phyloP scores from a whole-genome alignment of 176 grass and related monocot species.

The Oryza glumipatula region DNA sequence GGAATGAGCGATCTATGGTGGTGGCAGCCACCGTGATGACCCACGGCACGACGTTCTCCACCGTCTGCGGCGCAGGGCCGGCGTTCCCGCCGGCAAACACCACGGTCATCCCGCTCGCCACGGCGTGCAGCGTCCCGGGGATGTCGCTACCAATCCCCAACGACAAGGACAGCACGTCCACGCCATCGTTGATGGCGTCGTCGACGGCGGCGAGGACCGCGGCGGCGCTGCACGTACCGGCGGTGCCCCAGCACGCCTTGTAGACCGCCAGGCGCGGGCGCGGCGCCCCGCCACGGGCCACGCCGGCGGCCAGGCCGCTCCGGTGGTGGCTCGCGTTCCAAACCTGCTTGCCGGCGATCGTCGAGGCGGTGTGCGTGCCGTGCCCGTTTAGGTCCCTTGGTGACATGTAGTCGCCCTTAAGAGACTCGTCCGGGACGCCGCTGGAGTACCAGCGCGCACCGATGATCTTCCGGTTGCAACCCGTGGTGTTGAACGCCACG shows the following conservation, averaged over 20 bases:
- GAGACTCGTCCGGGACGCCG: no score
- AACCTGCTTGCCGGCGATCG: conserved; percentile 40
- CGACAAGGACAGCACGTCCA: conserved; percentile 67
- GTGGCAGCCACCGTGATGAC: conserved; percentile 51
- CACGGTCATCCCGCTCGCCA: conserved; percentile 49
- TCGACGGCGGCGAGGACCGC: conserved; percentile 43
- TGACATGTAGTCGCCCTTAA: no score
- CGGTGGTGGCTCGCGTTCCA: conserved; percentile 21
- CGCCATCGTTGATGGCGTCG: conserved; percentile 69
- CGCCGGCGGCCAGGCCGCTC: conserved; percentile 34
- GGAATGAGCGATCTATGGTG: conserved; percentile 66
- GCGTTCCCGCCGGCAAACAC: conserved; percentile 42
- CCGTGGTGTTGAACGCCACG: background rate
- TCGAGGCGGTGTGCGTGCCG: conserved; percentile 60
- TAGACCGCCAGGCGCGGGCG: conserved; percentile 55
- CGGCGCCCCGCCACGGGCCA: conserved; percentile 54
- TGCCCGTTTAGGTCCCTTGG: conserved; percentile 37
- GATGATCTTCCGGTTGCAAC: no score
- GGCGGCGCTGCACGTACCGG: fast-evolving
- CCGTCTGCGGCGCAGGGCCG: conserved; percentile 27
- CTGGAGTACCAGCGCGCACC: no score
- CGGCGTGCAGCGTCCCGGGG: conserved; percentile 50
- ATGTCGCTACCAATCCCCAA: background rate
- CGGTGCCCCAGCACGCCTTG: conserved; percentile 33
- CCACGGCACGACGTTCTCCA: conserved; percentile 46